These are phyloP conservation scores for Nemania sp. DNA, from an alignment of 2,329 filamentous ascomycete genomes.

Conservation along the genomic window DNA sequence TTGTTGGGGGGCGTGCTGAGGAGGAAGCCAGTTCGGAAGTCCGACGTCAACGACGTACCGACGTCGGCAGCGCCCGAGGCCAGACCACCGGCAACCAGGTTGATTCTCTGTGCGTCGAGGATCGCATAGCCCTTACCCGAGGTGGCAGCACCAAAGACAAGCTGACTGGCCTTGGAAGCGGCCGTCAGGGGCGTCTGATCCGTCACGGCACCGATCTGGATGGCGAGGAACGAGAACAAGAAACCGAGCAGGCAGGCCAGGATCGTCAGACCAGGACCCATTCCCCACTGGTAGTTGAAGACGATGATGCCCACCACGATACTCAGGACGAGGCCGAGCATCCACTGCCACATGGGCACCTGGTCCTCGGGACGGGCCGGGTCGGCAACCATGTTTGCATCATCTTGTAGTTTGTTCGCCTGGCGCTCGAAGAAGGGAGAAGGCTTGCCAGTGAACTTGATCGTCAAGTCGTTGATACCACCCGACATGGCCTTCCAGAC, in stretches of 20 bases:
- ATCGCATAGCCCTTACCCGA: constrained; percentile 55
- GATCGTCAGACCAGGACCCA: constrained; percentile 60
- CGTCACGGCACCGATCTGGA: constrained; percentile 63
- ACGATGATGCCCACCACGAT: constrained; percentile 57
- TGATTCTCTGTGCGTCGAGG: constrained; percentile 63
- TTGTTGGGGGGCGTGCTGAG: constrained; percentile 66
- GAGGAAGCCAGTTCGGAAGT: constrained; percentile 71
- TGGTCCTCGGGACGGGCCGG: constrained; percentile 51
- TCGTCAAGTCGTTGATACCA: constrained; percentile 46
- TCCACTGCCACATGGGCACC: constrained; percentile 59
- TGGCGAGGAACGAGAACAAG: constrained; percentile 65
- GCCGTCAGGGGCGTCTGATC: constrained; percentile 69
- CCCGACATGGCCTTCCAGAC: constrained; percentile 51
- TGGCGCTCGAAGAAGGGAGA: constrained; percentile 49
- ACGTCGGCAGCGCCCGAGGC: constrained; percentile 61
- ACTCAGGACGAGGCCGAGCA: constrained; percentile 51
- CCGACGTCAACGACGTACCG: constrained; percentile 58
- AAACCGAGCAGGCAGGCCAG: constrained; percentile 61
- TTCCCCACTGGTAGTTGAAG: constrained; percentile 56
- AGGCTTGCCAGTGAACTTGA: constrained; percentile 47
- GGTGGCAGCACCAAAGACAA: constrained; percentile 69
- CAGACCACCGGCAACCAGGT: constrained; percentile 65
- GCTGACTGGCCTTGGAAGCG: constrained; percentile 69
- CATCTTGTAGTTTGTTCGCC: constrained; percentile 38
- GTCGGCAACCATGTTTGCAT: constrained; percentile 54